phyloP scores from a whole-genome alignment of 2,329 filamentous ascomycete genomes.

The Alternaria sp. region DNA sequence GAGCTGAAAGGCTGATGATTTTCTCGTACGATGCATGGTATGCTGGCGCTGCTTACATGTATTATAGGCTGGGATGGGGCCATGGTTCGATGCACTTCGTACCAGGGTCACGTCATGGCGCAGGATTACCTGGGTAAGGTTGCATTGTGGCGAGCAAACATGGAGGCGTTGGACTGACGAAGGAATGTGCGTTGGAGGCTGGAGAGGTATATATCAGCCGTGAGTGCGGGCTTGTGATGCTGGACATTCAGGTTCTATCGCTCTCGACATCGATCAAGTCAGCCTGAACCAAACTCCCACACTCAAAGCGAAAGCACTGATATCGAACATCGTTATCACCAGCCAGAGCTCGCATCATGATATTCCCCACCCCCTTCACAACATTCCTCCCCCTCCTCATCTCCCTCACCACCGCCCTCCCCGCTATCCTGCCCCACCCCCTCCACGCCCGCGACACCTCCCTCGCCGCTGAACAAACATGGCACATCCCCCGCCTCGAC shows the following conservation, averaged over 20 bases:
- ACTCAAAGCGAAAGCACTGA: not conserved
- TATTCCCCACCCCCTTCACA: not conserved
- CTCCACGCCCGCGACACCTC: not conserved
- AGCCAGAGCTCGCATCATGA: not conserved
- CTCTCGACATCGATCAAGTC: not conserved
- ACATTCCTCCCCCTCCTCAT: not conserved
- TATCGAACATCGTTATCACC: not conserved
- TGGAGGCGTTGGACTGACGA: not conserved
- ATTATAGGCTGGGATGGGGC: not conserved
- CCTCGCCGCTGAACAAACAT: conserved; percentile 7
- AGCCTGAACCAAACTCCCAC: not conserved
- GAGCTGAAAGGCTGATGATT: not conserved
- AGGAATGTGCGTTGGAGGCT: not conserved
- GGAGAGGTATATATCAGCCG: not conserved
- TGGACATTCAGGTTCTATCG: not conserved
- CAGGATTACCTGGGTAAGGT: not conserved
- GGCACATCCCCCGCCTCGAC: conserved; percentile 27
- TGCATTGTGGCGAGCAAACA: not conserved
- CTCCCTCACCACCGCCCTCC: not conserved
- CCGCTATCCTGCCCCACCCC: not conserved
- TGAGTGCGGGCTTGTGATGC: not conserved
- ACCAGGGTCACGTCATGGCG: not conserved
- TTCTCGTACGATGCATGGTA: not conserved
- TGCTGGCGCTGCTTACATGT: not conserved
- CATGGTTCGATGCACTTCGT: not conserved